phyloP scores from a whole-genome alignment of 139 green algal species.

The Micromonas pusilla region DNA sequence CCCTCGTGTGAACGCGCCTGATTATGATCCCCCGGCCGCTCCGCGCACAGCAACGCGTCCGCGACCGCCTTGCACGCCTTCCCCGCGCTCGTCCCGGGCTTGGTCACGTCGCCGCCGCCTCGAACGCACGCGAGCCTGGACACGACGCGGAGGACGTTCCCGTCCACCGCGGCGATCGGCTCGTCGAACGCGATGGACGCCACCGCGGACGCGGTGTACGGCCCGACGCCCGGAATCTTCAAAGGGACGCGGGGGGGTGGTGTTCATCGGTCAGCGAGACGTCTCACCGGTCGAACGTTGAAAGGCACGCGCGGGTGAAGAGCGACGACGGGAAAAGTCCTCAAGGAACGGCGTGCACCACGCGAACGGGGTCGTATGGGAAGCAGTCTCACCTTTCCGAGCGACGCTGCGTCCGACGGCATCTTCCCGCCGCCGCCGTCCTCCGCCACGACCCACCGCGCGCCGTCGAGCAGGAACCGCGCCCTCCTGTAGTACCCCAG shows the following conservation, averaged over 20 bases:
- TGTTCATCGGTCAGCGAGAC: too few species aligned
- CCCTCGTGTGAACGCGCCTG: too few species aligned
- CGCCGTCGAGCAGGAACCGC: constrained; percentile 78
- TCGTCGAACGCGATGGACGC: constrained; percentile 78
- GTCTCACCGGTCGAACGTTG: too few species aligned
- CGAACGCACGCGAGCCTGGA: constrained; percentile 45
- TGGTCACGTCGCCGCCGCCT: not conserved
- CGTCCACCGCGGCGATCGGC: constrained; percentile 73
- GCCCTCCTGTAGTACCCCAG: constrained; percentile 96
- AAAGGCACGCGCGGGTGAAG: too few species aligned
- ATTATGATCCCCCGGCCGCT: constrained; percentile 85
- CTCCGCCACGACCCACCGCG: constrained; percentile 68
- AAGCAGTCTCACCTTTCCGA: too few species aligned
- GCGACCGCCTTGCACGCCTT: too few species aligned
- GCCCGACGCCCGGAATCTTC: constrained; percentile 77
- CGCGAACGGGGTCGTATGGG: too few species aligned
- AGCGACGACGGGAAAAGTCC: too few species aligned
- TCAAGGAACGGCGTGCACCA: too few species aligned
- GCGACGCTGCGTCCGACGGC: constrained; percentile 51
- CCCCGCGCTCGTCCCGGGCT: not conserved
- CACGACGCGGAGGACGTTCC: constrained; percentile 87
- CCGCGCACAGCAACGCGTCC: not conserved
- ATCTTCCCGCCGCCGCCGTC: constrained; percentile 57
- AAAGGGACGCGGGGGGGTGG: too few species aligned
- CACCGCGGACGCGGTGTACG: constrained; percentile 82